Evolutionary conservation across 495 filamentous ascomycete species (phyloP), one percentile per base, ranked within the genome.

Genomic region (Penicillium atrosanguineum): DNA sequence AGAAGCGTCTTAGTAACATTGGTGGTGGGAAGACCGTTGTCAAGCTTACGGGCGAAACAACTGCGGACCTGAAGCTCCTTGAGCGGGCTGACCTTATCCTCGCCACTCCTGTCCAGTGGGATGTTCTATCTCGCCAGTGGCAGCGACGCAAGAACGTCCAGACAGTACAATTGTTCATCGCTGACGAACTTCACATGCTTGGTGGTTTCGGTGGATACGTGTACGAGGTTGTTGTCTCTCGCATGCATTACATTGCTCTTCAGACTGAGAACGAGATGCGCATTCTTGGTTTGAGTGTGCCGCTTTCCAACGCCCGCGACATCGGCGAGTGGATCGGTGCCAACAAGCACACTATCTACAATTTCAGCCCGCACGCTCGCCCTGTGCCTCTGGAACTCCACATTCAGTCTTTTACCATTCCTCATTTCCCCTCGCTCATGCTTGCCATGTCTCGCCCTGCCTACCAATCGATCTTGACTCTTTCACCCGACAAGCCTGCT

Each of bases 271-370:
- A 85, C 34, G 78, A 87, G 21, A 82, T 97, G 80, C 87, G 94
- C 26, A 90, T 97, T 36, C 75, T 97, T 50, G 94, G 91, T 7
- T 74, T 99, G 49, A 95, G 90, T 68, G 95, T 96, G 39, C 92
- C 93, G 16, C 80, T 99, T 23, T 87, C 94, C 12, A 97, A 96
- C 68, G 75, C 94, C 37, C 84, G 92, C 39, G 94, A 97, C 65
- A 83, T 97, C 53, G 92, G 95, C 41, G 95, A 97, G 71, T 99
- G 94, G 94, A 95, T 97, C 59, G 95, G 95, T 52, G 95, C 94
- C n/a, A 93, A 85, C 53, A 97, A 96, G 76, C 95, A 99, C 65
- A 95, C 90, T 31, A 95, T 96, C 52, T 97, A 88, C 79, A 99
- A 97, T 72, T 99, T 99, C 79, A 96, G 90, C 62, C 94, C 94